Base-by-base conservation (phyloP, 306 rosid genomes). In the Sicyos baderoa region DNA sequence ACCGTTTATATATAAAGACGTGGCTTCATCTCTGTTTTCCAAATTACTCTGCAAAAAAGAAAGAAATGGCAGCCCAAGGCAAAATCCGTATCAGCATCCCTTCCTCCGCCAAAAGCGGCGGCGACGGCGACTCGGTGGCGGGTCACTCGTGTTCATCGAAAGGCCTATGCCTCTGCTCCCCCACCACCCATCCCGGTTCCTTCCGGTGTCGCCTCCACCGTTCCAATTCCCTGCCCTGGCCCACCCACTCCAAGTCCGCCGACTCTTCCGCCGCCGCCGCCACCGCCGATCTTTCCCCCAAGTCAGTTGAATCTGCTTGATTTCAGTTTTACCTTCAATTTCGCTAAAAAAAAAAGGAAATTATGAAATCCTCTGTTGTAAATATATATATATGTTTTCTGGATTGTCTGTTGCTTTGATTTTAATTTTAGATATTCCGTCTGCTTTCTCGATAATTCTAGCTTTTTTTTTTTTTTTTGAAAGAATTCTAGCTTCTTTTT, bases 191-290 rank as follows among this genome's bases (percentile, higher is more conserved):
- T 64, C 70, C 70, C 8, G 70, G 70, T 2, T 64, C 70, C 32
- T 64, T 64, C 53, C 70, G 70, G 11, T 64, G 70, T 19, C 27
- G 70, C 17, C 70, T 64, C 2, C 70, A 64, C 53, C 70, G 70
- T 44, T 64, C 54, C 1, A 64, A 64, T 64, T 64, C 70, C 6
- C 13, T 44, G 35, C 70, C 70, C 0, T 44, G 54, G 70, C 42
- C 17, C 17, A 64, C 32, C 11, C 54, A 64, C 3, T 72, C 70
- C 53, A 64, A 64, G 11, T 19, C 70, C 27, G 6, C 70, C 8
- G 37, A n/a, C n/a, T n/a, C n/a, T n/a, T 19, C 70, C 27, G 6
- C 70, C 27, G 6, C 70, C 27, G 6, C 70, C 8, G 37, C 10
- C 8, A 12, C 53, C 16, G 44, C 70, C 44, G 35, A 64, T 64